Conservation (phyloP, 1,139 yeast species). For the Petasospora rhodanensis region DNA sequence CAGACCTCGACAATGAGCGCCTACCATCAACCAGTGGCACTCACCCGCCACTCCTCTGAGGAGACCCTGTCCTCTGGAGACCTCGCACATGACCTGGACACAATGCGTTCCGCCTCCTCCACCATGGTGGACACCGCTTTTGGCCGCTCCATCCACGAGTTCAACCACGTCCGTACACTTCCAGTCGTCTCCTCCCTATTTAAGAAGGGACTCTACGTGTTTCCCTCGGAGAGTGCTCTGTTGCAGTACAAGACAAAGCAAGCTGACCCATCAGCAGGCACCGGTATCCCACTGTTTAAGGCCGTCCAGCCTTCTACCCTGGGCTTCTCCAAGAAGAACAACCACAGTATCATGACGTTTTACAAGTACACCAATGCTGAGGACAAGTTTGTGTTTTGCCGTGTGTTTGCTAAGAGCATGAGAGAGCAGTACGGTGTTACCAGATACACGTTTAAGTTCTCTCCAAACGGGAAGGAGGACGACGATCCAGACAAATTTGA, state of each 20-base stretch:
- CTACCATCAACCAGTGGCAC: not conserved
- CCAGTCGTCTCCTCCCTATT: conserved; percentile 29
- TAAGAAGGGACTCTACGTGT: conserved; percentile 29
- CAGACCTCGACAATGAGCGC: no score
- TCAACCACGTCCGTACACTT: conserved; percentile 25
- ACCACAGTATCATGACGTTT: conserved; percentile 27
- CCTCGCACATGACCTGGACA: conserved; percentile 6
- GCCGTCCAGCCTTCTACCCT: conserved; percentile 26
- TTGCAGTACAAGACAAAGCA: conserved; percentile 23
- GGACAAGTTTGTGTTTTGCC: conserved; percentile 20
- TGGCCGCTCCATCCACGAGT: conserved; percentile 21
- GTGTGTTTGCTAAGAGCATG: conserved; percentile 17
- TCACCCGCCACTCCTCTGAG: conserved; percentile 2
- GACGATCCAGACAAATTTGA: conserved; percentile 16
- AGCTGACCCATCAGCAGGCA: conserved; percentile 14
- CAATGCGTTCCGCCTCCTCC: conserved; percentile 8
- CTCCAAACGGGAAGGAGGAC: conserved; percentile 17
- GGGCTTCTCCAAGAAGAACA: conserved; percentile 25
- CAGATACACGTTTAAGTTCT: conserved; percentile 19
- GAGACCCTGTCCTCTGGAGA: conserved; percentile 3
- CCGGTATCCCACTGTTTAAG: conserved; percentile 32
- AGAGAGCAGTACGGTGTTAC: conserved; percentile 14
- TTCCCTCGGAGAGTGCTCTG: conserved; percentile 29
- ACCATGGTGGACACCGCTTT: conserved; percentile 21
- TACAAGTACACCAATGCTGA: conserved; percentile 25